phyloP scores from a whole-genome alignment of 1,284 basidiomycete species.

The Moniliophthora roreri region DNA sequence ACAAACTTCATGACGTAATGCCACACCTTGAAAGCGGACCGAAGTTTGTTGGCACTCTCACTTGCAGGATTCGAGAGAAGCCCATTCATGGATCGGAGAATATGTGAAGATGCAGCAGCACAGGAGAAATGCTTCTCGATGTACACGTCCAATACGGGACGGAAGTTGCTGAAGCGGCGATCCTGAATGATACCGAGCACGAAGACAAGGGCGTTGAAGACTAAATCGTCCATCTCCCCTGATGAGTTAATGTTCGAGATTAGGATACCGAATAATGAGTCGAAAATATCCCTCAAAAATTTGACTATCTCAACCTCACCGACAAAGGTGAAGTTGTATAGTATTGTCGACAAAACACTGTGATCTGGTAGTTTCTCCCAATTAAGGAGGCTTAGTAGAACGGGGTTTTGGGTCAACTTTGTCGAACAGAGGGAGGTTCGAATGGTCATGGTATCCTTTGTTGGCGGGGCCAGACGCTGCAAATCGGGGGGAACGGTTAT shows the following conservation, averaged over 20 bases:
- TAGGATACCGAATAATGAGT: constrained; percentile 90
- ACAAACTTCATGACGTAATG: constrained; percentile 96
- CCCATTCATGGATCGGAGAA: constrained; percentile 85
- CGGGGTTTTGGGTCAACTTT: constrained; percentile 89
- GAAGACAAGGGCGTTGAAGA: constrained; percentile 90
- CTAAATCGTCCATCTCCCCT: constrained; percentile 82
- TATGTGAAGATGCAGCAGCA: constrained; percentile 75
- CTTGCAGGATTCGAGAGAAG: constrained; percentile 75
- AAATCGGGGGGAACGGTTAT: constrained; percentile 62
- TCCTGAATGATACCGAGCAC: constrained; percentile 91
- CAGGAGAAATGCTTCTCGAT: constrained; percentile 88
- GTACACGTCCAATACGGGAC: constrained; percentile 91
- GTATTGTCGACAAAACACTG: constrained; percentile 67
- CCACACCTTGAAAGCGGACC: constrained; percentile 94
- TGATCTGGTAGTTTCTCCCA: constrained; percentile 79
- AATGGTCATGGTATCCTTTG: constrained; percentile 80
- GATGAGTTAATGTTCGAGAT: constrained; percentile 72
- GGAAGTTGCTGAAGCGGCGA: constrained; percentile 94
- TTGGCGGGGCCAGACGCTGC: constrained; percentile 62
- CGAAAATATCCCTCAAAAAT: constrained; percentile 90
- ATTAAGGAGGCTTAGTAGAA: constrained; percentile 79
- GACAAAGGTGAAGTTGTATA: constrained; percentile 90
- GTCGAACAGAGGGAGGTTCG: constrained; percentile 93
- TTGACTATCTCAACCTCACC: constrained; percentile 94
- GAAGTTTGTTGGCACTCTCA: constrained; percentile 77